Conservation (phyloP, 2,329 filamentous ascomycete genomes). For the Aureobasidium sp. region DNA sequence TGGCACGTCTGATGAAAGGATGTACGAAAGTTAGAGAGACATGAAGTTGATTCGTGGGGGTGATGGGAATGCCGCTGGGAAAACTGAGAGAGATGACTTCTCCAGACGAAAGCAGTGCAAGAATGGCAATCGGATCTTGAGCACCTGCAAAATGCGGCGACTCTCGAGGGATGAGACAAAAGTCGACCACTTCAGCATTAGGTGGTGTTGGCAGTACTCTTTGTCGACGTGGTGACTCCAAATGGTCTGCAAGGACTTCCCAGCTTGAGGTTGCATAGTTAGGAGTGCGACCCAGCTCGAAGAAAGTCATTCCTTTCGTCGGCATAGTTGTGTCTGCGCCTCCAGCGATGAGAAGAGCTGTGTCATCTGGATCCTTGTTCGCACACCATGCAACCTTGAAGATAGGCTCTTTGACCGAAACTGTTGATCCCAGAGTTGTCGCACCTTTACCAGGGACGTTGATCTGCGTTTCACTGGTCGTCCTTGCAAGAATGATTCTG, state of each 20-base stretch:
- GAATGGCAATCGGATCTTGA: slow-evolving; percentile 81
- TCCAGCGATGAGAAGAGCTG: slow-evolving; percentile 77
- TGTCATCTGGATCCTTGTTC: slow-evolving; percentile 89
- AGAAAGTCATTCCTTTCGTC: slow-evolving; percentile 73
- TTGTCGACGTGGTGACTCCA: slow-evolving; percentile 66
- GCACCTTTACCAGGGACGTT: slow-evolving; percentile 50
- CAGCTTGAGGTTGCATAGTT: slow-evolving; percentile 87
- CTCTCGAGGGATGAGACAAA: slow-evolving; percentile 71
- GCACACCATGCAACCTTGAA: slow-evolving; percentile 84
- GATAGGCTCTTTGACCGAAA: slow-evolving; percentile 65
- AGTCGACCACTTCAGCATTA: slow-evolving; percentile 69
- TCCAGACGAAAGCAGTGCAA: slow-evolving; percentile 74
- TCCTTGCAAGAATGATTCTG: slow-evolving; percentile 74
- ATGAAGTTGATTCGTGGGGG: slow-evolving; percentile 86
- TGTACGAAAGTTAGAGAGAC: slow-evolving; percentile 82
- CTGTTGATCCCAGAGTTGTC: slow-evolving; percentile 34
- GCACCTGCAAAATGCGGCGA: slow-evolving; percentile 83
- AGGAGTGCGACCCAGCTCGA: slow-evolving; percentile 83
- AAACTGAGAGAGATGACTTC: slow-evolving; percentile 88
- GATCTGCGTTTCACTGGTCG: slow-evolving; percentile 65
- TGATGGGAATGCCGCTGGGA: slow-evolving; percentile 83
- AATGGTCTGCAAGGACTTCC: slow-evolving; percentile 72
- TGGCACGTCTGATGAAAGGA: slow-evolving; percentile 71
- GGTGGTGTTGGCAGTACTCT: slow-evolving; percentile 67
- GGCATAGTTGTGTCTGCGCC: slow-evolving; percentile 62